Percentiles rank a stretch among this genome's conserved stretches.
These are phyloP conservation scores for Albugo candida DNA, from an alignment of 352 stramenopile genomes.

Conservation along the genomic window DNA sequence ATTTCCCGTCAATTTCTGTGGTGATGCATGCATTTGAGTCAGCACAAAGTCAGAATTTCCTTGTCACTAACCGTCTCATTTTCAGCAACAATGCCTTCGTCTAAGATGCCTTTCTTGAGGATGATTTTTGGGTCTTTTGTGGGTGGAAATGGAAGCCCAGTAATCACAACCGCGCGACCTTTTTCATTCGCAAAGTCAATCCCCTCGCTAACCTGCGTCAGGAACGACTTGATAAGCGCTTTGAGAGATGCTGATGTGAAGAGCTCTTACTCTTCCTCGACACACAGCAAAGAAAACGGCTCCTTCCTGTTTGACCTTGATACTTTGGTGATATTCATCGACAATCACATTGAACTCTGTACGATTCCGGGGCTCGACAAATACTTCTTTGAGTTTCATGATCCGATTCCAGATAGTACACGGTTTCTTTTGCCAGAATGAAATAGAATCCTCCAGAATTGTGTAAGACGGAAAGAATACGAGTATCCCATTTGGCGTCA, in stretches of 20 bases:
- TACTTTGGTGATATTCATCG: slow-evolving; percentile 60
- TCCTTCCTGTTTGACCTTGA: slow-evolving; percentile 54
- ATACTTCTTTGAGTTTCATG: slow-evolving; percentile 51
- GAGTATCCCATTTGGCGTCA: slow-evolving; percentile 93
- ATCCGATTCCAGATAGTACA: slow-evolving; percentile 61
- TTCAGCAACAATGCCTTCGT: slow-evolving; percentile 41
- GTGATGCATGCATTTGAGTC: neutral
- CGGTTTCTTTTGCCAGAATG: slow-evolving; percentile 38
- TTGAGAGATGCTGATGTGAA: neutral
- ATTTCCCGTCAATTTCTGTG: slow-evolving; percentile 81
- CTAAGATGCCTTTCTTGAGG: slow-evolving; percentile 93
- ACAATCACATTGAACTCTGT: slow-evolving; percentile 64
- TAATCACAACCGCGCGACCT: slow-evolving; percentile 95
- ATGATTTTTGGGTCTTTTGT: slow-evolving; percentile 94
- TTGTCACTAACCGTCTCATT: slow-evolving; percentile 27
- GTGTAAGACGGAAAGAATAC: slow-evolving; percentile 99
- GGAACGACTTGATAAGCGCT: neutral
- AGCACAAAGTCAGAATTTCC: neutral
- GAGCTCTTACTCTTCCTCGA: slow-evolving; percentile 79
- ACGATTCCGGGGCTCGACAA: slow-evolving; percentile 50
- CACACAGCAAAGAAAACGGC: slow-evolving; percentile 97
- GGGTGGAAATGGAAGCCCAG: slow-evolving; percentile 95
- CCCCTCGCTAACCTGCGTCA: slow-evolving; percentile 86
- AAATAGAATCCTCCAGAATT: slow-evolving; percentile 82
- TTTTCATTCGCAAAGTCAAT: slow-evolving; percentile 98